A percentile compares a stretch with the other conserved stretches of the same genome.
These are phyloP conservation scores for Ogataea thermomethanolica DNA, from an alignment of 805 yeast genomes.

Conservation along the genomic window DNA sequence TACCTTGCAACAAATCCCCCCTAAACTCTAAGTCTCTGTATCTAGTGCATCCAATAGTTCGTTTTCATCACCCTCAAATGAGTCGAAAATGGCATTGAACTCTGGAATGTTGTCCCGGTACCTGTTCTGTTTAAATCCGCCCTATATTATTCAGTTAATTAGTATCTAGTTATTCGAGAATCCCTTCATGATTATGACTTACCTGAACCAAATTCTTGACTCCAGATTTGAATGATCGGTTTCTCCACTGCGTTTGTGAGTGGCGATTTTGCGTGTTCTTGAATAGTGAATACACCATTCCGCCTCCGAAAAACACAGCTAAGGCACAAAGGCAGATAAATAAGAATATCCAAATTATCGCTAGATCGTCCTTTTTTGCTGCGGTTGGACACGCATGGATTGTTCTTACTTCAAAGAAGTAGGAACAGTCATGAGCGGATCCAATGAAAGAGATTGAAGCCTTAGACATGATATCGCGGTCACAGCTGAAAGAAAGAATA, in stretches of 20 bases:
- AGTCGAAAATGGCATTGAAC: conserved; percentile 28
- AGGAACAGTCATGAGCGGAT: conserved; percentile 70
- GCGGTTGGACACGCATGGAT: conserved; percentile 85
- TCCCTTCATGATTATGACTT: conserved; percentile 5
- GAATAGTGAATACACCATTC: conserved; percentile 35
- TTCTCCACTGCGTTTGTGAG: conserved; percentile 4
- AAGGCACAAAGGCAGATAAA: conserved; percentile 44
- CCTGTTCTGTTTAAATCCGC: conserved; percentile 4
- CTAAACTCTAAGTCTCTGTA: not conserved
- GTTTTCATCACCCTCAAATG: conserved; percentile 40
- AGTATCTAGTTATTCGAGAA: conserved; percentile 3
- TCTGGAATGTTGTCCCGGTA: conserved; percentile 22
- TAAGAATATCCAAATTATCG: conserved; percentile 62
- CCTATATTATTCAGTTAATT: conserved; percentile 3
- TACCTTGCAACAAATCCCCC: not conserved
- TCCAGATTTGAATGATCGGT: conserved; percentile 4
- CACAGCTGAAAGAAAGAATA: conserved; percentile 71
- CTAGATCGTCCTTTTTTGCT: conserved; percentile 58
- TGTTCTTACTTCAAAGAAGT: conserved; percentile 79
- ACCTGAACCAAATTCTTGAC: conserved; percentile 8
- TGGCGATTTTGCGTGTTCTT: conserved; percentile 15
- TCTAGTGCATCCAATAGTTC: conserved; percentile 39
- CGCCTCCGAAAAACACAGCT: conserved; percentile 42
- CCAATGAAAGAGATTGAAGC: conserved; percentile 72
- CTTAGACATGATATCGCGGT: conserved; percentile 61